These are phyloP conservation scores for Trichoderma orchidacearum DNA, from an alignment of 495 filamentous ascomycete species.

Conservation along the genomic window DNA sequence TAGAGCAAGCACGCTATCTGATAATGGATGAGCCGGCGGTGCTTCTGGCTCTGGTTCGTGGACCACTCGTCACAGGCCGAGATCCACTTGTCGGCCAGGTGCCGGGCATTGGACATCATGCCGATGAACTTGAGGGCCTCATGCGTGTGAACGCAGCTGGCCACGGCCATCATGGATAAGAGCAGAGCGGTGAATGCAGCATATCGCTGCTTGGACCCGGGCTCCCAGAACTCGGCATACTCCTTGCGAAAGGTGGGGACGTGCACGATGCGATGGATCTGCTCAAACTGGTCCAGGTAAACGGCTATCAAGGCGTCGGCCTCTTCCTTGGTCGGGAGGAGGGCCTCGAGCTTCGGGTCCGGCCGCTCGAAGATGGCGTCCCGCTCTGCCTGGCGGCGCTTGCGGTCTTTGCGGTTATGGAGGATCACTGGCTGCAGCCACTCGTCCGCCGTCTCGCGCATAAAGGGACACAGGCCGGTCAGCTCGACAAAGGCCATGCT, in stretches of 20 bases:
- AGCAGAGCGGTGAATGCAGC: slow-evolving; percentile 34
- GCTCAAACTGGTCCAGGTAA: slow-evolving; percentile 32
- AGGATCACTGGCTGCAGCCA: slow-evolving; percentile 25
- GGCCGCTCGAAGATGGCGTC: slow-evolving; percentile 18
- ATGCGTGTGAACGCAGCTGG: slow-evolving; percentile 20
- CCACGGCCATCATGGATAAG: slow-evolving; percentile 24
- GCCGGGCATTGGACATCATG: slow-evolving; percentile 18
- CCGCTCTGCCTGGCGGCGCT: slow-evolving; percentile 15
- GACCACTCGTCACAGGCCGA: slow-evolving; percentile 22
- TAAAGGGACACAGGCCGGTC: slow-evolving; percentile 30
- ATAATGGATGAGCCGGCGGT: slow-evolving; percentile 28
- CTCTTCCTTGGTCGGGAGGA: slow-evolving; percentile 23
- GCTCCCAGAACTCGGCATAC: slow-evolving; percentile 31
- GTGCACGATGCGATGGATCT: slow-evolving; percentile 31
- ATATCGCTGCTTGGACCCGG: slow-evolving; percentile 15
- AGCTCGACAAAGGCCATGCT: slow-evolving; percentile 28
- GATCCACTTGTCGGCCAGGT: slow-evolving; percentile 23
- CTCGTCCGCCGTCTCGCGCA: slow-evolving; percentile 28
- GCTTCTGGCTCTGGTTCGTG: slow-evolving; percentile 24
- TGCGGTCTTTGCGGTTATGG: slow-evolving; percentile 20
- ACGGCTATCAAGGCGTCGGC: slow-evolving; percentile 21
- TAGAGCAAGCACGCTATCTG: slow-evolving; percentile 30
- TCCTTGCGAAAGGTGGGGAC: slow-evolving; percentile 28
- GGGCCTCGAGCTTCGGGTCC: slow-evolving; percentile 19
- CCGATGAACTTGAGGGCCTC: slow-evolving; percentile 18